Percentiles rank a stretch among this genome's conserved stretches.
These are phyloP conservation scores for Didymella pinodella DNA, from an alignment of 2,329 filamentous ascomycete genomes.

Conservation along the genomic window DNA sequence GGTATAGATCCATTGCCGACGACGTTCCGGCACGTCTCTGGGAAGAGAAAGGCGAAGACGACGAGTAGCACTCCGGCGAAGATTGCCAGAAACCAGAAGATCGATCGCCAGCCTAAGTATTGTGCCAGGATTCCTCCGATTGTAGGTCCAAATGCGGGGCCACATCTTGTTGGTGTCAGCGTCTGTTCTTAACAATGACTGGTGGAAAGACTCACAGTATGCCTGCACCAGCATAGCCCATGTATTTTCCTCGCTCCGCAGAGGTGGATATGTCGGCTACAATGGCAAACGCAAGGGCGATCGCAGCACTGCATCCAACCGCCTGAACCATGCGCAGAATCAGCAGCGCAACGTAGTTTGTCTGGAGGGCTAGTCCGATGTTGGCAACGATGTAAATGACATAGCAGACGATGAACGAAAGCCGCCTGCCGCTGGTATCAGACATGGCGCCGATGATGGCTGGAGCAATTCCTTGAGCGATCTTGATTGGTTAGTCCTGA, in stretches of 20 bases:
- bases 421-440: slow-evolving; percentile 60
- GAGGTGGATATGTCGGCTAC: slow-evolving; percentile 76
- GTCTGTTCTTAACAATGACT: too few species aligned
- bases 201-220: slow-evolving; percentile 17
- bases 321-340: slow-evolving; percentile 50
- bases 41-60: slow-evolving; percentile 50
- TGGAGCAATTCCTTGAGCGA: slow-evolving; percentile 61
- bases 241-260: slow-evolving; percentile 75
- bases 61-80: slow-evolving; percentile 50
- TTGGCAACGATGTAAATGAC: slow-evolving; percentile 49
- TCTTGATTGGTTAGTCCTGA: slow-evolving; percentile 29
- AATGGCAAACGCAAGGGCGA: slow-evolving; percentile 71
- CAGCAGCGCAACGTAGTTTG: slow-evolving; percentile 47
- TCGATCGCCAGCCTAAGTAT: slow-evolving; percentile 49
- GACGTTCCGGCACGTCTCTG: slow-evolving; percentile 55
- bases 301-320: slow-evolving; percentile 52
- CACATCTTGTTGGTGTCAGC: slow-evolving; percentile 19
- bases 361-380: slow-evolving; percentile 49
- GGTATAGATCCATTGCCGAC: slow-evolving; percentile 53
- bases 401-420: slow-evolving; percentile 59
- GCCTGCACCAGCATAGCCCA: slow-evolving; percentile 70
- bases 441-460: slow-evolving; percentile 62
- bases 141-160: slow-evolving; percentile 46
- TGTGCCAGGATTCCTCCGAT: slow-evolving; percentile 45
- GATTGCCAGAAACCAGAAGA: slow-evolving; percentile 55